Conservation (phyloP, 441 rosid genomes). For the Populus tomentosa region DNA sequence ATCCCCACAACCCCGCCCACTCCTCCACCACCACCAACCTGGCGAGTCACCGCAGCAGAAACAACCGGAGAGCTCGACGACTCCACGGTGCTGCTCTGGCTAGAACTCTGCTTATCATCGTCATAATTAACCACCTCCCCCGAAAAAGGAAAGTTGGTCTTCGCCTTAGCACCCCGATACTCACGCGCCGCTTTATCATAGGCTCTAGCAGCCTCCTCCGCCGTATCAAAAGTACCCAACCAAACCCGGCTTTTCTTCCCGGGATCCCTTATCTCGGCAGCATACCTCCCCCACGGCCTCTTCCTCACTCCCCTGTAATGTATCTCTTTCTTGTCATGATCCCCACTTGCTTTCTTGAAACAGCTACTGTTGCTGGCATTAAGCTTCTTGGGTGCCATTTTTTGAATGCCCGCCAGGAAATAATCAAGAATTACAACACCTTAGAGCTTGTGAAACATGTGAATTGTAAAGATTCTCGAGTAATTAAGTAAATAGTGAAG, state of each 20-base stretch:
- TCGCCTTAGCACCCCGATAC: constrained; percentile 76
- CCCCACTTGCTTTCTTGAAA: constrained; percentile 9
- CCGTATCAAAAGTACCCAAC: constrained; percentile 62
- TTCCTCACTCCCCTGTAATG: constrained; percentile 71
- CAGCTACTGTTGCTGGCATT: background rate
- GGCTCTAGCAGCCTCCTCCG: constrained; percentile 38
- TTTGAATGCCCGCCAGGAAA: background rate
- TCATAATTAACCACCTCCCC: too few species aligned
- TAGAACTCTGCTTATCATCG: constrained; percentile 39
- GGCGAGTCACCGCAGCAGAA: constrained; percentile 21
- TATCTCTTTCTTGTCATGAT: constrained; percentile 27
- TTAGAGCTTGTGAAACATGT: background rate
- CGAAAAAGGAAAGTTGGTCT: constrained; percentile 50
- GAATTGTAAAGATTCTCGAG: background rate
- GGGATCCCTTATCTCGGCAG: constrained; percentile 82
- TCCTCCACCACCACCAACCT: constrained; percentile 5
- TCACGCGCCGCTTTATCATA: constrained; percentile 60
- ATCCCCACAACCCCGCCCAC: background rate
- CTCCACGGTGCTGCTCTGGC: constrained; percentile 61
- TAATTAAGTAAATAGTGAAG: too few species aligned
- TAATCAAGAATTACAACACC: background rate
- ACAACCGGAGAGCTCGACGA: constrained; percentile 29
- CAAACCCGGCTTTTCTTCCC: constrained; percentile 65
- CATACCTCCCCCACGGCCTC: constrained; percentile 89
- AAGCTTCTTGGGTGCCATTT: constrained; percentile 41